Evolutionary conservation across 2,329 filamentous ascomycete genomes (phyloP), one percentile per base, ranked within the genome.

Genomic region (Hortaea werneckii): DNA sequence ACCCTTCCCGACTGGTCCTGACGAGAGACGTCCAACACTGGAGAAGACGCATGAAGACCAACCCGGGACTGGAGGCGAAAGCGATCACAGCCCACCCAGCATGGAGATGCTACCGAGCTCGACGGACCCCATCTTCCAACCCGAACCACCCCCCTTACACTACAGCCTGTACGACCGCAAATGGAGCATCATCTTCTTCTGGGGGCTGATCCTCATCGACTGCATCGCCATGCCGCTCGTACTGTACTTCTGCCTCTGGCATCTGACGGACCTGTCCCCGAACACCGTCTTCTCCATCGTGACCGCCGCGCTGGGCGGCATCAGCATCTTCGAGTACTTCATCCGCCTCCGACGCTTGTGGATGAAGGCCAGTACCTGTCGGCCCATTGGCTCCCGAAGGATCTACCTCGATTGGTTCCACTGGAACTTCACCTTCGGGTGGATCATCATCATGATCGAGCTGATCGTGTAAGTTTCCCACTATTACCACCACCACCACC

Each of bases 221-320:
- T 76, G 73, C 42, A 66, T 79, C 48, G 72, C 67, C 46, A 75
- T 79, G 62, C 78, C 78, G 12, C 68, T 81, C 48, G 71, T 68
- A 2, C 66, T 82, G 2, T 82, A 81, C 63, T 82, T 77, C 65
- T 68, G 72, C 41, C 65, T 82, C 34, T 79, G 75, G 74, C 80
- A 80, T 51, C 69, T 68, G 50, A 74, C 76, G 7, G 42, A 53
- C 27, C 58, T 80, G 29, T 69, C 67, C 0, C 68, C 70, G 39
- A 75, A 74, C 42, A 67, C 69, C 32, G 64, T 75, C 54, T 76
- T 76, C 62, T 72, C 69, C 50, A 76, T 77, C 52, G 74, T 74
- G 51, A 77, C 74, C 1, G 73, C 69, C 1, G 61, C 71, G 26
- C 63, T 77, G 1, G 74, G 74, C 27, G 73, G 70, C 34, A 69